These are phyloP conservation scores for Cordyceps sp. DNA, from an alignment of 2,329 filamentous ascomycete genomes.

Conservation along the genomic window DNA sequence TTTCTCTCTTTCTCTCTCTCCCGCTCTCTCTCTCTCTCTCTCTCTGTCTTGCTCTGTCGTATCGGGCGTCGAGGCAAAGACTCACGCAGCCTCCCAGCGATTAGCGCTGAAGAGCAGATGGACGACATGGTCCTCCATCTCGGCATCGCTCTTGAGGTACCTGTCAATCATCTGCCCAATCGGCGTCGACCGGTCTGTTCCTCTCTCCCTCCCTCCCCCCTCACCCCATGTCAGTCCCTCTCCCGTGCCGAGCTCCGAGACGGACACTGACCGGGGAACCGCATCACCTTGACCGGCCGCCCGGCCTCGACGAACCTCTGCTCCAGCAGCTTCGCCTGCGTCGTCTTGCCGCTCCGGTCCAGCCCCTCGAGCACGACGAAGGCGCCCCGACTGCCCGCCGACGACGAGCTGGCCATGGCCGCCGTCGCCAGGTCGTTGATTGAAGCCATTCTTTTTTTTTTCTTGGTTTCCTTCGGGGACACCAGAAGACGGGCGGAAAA, in stretches of 20 bases:
- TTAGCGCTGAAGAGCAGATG: slow-evolving; percentile 86
- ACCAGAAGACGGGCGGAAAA: too few species aligned
- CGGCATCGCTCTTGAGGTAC: slow-evolving; percentile 56
- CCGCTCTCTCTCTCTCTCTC: background rate
- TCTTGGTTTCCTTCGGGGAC: too few species aligned
- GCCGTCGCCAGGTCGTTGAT: slow-evolving; percentile 33
- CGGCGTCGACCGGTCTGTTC: slow-evolving; percentile 58
- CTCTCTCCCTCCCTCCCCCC: background rate
- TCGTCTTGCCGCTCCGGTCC: slow-evolving; percentile 83
- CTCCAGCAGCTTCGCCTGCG: slow-evolving; percentile 60
- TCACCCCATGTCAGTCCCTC: too few species aligned
- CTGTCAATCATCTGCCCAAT: slow-evolving; percentile 77
- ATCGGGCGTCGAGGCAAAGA: slow-evolving; percentile 2
- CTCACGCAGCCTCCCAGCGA: slow-evolving; percentile 59
- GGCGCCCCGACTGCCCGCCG: slow-evolving; percentile 33
- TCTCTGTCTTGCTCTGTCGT: background rate
- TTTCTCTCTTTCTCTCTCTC: background rate
- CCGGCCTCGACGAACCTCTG: slow-evolving; percentile 32
- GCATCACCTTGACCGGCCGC: slow-evolving; percentile 31
- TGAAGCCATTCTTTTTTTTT: too few species aligned
- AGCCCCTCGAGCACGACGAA: slow-evolving; percentile 79
- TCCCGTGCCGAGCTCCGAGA: background rate
- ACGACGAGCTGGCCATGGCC: slow-evolving; percentile 7
- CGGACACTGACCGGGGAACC: slow-evolving; percentile 35
- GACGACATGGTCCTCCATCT: slow-evolving; percentile 76